phyloP scores from a whole-genome alignment of 495 filamentous ascomycete species.

The Sporormia fimetaria region DNA sequence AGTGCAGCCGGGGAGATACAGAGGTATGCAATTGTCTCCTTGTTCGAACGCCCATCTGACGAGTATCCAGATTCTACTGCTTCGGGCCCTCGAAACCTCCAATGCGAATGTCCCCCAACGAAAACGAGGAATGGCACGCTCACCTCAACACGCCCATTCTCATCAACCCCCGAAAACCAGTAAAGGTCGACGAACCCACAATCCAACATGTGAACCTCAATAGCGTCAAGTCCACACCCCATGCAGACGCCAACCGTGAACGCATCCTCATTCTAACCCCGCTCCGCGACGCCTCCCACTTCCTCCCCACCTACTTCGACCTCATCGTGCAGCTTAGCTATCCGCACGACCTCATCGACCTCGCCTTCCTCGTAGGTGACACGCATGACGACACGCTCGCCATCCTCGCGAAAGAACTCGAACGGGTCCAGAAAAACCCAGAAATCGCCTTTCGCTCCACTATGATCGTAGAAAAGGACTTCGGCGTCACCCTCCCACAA shows the following conservation, averaged over 20 bases:
- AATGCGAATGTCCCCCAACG: constrained; percentile 85
- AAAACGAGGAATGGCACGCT: constrained; percentile 77
- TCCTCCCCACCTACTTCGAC: constrained; percentile 83
- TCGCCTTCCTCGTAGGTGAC: constrained; percentile 90
- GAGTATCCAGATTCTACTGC: constrained; percentile 90
- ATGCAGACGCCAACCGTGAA: constrained; percentile 68
- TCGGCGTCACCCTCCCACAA: constrained; percentile 59
- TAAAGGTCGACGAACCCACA: constrained; percentile 68
- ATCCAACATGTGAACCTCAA: constrained; percentile 78
- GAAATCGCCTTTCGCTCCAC: constrained; percentile 71
- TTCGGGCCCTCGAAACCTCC: constrained; percentile 87
- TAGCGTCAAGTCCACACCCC: constrained; percentile 64
- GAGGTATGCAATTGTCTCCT: constrained; percentile 48
- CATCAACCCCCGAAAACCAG: constrained; percentile 86
- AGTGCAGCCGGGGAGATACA: constrained; percentile 79
- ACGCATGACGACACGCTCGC: constrained; percentile 81
- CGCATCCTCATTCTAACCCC: constrained; percentile 92
- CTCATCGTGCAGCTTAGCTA: constrained; percentile 82
- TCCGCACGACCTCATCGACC: constrained; percentile 88
- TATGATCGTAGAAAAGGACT: constrained; percentile 79
- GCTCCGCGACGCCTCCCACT: constrained; percentile 73
- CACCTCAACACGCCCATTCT: constrained; percentile 85
- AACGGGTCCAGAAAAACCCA: constrained; percentile 68
- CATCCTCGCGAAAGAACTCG: constrained; percentile 64
- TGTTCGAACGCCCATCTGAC: not conserved